Conservation (phyloP, 106 monocot species). For the Narthecium ossifragum region DNA sequence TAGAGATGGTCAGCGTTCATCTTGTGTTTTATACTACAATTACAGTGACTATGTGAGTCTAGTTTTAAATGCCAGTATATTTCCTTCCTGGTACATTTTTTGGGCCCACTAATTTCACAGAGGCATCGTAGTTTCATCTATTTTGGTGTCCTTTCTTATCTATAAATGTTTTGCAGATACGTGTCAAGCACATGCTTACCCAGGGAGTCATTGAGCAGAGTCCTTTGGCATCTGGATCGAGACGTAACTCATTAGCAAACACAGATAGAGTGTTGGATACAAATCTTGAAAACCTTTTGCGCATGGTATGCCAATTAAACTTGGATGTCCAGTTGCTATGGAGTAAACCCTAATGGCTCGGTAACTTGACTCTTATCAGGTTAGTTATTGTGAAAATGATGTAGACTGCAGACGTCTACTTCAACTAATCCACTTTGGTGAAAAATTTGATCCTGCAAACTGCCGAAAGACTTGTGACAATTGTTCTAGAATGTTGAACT, state of each 20-base stretch:
- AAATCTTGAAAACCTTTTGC: conserved; percentile 77
- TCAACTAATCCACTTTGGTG: conserved; percentile 95
- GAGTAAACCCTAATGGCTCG: not conserved
- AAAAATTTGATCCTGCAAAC: conserved; percentile 77
- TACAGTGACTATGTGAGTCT: conserved; percentile 90
- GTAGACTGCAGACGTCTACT: conserved; percentile 81
- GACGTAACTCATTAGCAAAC: conserved; percentile 19
- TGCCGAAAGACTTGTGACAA: conserved; percentile 87
- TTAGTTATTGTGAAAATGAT: conserved; percentile 93
- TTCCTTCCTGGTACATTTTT: not conserved
- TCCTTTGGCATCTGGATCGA: conserved; percentile 28
- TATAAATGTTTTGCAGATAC: conserved; percentile 49
- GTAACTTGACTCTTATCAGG: conserved; percentile 39
- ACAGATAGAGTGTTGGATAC: conserved; percentile 62
- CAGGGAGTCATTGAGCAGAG: conserved; percentile 84
- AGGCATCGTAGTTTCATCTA: conserved; percentile 2
- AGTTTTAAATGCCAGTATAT: conserved; percentile 2
- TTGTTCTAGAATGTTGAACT: conserved; percentile 61
- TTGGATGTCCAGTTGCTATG: too few relatives aligned
- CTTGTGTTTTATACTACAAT: conserved; percentile 85
- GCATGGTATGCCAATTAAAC: conserved; percentile 83
- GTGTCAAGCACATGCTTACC: conserved; percentile 90
- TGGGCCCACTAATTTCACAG: not conserved
- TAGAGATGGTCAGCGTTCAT: conserved; percentile 80
- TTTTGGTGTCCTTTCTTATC: conserved; percentile 9